Conservation (phyloP, 2,329 filamentous ascomycete genomes). For the Diaporthe destruens region DNA sequence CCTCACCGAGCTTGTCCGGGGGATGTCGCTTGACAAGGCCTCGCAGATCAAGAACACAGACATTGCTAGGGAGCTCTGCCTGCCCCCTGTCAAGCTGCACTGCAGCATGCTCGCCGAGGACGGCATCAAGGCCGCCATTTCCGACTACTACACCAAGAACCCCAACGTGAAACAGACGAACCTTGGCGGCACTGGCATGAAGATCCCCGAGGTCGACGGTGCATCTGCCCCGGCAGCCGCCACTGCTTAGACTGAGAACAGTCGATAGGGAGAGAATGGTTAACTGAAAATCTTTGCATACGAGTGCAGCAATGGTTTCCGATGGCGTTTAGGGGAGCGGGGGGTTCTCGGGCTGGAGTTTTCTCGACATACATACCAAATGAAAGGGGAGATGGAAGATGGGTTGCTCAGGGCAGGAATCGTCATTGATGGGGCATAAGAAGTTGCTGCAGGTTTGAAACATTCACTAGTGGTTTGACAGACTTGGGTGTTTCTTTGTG, state of each 20-base stretch:
- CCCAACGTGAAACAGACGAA: conserved; percentile 80
- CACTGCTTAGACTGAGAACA: conserved; percentile 20
- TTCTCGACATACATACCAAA: conserved; percentile 21
- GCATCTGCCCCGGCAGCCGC: conserved; percentile 47
- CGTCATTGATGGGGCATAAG: conserved; percentile 4
- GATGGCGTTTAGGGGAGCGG: conserved; percentile 37
- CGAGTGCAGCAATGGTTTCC: conserved; percentile 21
- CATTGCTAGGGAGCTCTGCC: conserved; percentile 94
- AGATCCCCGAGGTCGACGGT: conserved; percentile 70
- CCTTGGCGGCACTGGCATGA: conserved; percentile 79
- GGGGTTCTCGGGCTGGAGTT: conserved; percentile 26
- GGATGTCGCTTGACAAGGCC: conserved; percentile 96
- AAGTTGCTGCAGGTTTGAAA: not conserved
- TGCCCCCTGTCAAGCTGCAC: conserved; percentile 91
- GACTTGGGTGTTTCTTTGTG: not conserved
- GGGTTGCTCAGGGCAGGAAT: not conserved
- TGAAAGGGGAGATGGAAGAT: conserved; percentile 3
- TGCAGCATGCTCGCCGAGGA: conserved; percentile 95
- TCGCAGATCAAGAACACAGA: conserved; percentile 95
- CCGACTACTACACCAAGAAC: conserved; percentile 93
- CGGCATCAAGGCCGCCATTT: conserved; percentile 92
- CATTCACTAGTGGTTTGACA: not conserved
- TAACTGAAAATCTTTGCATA: conserved; percentile 8
- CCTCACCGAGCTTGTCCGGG: conserved; percentile 91
- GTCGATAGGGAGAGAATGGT: not conserved